Conservation (phyloP, 192 early-diverging fungal genomes). For the Geosiphon pyriformis region DNA sequence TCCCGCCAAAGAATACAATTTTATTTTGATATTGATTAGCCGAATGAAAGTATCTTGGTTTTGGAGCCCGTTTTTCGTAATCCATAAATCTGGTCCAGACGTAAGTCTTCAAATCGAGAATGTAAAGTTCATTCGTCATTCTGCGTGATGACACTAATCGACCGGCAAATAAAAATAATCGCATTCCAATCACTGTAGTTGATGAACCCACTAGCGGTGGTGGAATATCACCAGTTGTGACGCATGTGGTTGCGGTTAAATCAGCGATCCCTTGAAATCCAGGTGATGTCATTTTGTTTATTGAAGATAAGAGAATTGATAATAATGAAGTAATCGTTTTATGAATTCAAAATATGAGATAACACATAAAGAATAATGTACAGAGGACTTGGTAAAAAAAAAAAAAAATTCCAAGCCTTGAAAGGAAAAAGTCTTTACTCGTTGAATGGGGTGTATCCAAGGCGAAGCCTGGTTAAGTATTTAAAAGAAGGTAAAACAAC, state of each 20-base stretch:
- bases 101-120: slow-evolving; percentile 59
- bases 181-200: slow-evolving; percentile 57
- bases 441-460: no score
- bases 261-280: slow-evolving; percentile 45
- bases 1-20: slow-evolving; percentile 73
- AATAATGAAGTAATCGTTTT: no score
- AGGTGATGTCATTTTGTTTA: slow-evolving; percentile 10
- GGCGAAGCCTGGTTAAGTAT: no score
- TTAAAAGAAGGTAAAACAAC: no score
- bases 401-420: no score
- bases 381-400: no score
- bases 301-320: no score
- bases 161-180: slow-evolving; percentile 68
- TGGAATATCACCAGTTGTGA: slow-evolving; percentile 62
- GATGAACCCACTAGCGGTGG: slow-evolving; percentile 73
- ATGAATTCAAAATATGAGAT: no score
- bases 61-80: slow-evolving; percentile 37
- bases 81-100: slow-evolving; percentile 48
- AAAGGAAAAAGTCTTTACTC: no score
- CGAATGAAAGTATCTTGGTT: slow-evolving; percentile 72
- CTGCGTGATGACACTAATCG: slow-evolving; percentile 60
- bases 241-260: slow-evolving; percentile 38
- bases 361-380: no score
- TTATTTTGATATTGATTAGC: slow-evolving; percentile 63
- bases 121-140: slow-evolving; percentile 67